Evolutionary conservation across 495 filamentous ascomycete genomes (phyloP), one percentile per base, ranked within the genome.

Genomic region (Trichocladium uniseriatum): DNA sequence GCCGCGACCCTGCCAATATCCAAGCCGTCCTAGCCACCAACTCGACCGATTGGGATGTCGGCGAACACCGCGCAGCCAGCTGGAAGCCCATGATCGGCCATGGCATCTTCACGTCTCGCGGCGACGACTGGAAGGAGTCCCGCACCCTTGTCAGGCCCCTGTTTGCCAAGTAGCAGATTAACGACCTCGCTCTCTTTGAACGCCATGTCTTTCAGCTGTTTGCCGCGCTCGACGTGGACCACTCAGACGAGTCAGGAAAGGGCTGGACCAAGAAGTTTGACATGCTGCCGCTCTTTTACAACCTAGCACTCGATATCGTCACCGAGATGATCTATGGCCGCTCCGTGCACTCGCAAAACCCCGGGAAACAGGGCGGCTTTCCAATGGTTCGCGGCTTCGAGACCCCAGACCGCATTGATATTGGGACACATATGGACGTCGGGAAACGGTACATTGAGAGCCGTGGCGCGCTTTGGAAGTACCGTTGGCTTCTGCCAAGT

Each of bases 301-400:
- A 64, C n/a, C 56, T 84, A 37, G 84, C 83, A 0, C 69, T 89
- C 8, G 84, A 90, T 58, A 71, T 81, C 0, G 74, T 82, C 0
- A 88, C 83, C 0, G 82, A 88, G 51, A 84, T 89, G 58, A 68
- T 91, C 3, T 83, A 88, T 43, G 84, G 86, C 4, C 71, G 79
- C 44, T 70, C 70, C 13, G 64, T 68, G 1, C 54, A 67, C 51
- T 69, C 67, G 5, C 64, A 59, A 35, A 54, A 53, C 45, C 21
- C 37, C 38, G 27, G 41, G 7, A 24, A 20, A 39, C 55, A 45
- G 19, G 32, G 53, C 32, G 56, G 48, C 13, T 19, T 57, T 9
- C 55, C 58, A 0, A 55, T 31, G 1, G 22, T 60, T 14, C 22
- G 43, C 6, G 51, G 47, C 8, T 38, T 45, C 11, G 42, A 50